Evolutionary conservation across 2,329 filamentous ascomycete genomes (phyloP), one percentile per base, ranked within the genome.

Genomic region (Coccinonectria pachysandricola): DNA sequence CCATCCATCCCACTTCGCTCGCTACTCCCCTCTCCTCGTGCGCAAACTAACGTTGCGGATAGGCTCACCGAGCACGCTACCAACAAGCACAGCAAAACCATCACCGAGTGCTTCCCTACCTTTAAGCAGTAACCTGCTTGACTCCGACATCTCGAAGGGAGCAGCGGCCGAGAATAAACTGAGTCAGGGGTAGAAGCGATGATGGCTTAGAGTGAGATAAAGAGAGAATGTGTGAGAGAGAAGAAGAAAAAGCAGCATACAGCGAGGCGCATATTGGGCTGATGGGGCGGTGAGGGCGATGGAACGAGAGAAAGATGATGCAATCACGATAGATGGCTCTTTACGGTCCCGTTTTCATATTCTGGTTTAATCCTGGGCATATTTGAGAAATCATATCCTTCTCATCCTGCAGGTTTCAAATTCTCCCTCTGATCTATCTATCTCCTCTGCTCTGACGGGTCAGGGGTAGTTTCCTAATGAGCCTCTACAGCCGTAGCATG

Each of bases 11-110:
- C 15, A 12, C 15, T n/a, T 30, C 15, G 12, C 13, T 19, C 13
- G 20, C 18, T 30, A 23, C 8, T 24, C 11, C 9, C 9, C 14
- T 10, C 25, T 5, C 14, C n/a, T 17, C 12, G 14, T 21, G 12
- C 23, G 19, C 24, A 18, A 26, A 26, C 31, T 43, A 36, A 42
- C 27, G 32, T n/a, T 7, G 15, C 11, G 1, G 16, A 26, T 36
- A 77, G 72, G 36, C 70, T 86, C 36, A 70, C 67, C 34, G 73
- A 80, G 48, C 81, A 87, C 54, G 78, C 80, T 36, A 51, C 58
- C 38, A 84, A 84, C 59, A 85, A 84, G 65, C 81, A 87, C 62
- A 76, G 59, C 62, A 83, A 84, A 63, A 65, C 66, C 21, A 62
- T 83, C 15, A 52, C 65, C 26, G 78, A 83, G 21, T 86, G 81